Evolutionary conservation across 208 protist species (phyloP).

Genomic region (Angomonas deanei): DNA sequence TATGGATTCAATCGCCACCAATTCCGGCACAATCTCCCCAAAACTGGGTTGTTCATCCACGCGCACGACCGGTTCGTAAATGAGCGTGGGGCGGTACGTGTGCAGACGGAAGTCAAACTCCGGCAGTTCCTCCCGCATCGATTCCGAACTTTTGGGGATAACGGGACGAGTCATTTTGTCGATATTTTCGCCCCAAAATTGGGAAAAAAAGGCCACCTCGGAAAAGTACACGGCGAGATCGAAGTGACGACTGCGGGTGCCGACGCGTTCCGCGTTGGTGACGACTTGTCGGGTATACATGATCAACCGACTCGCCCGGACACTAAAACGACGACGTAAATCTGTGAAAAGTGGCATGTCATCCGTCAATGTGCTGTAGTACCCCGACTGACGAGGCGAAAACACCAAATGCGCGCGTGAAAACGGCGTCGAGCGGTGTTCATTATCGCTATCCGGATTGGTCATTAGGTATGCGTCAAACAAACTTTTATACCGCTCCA

Average conservation of each 20-base stretch:
- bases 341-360: neutral
- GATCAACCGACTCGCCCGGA: neutral
- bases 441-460: too few relatives aligned
- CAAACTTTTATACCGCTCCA: too few relatives aligned
- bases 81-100: slow-evolving; percentile 8
- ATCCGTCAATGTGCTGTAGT: neutral
- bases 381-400: neutral
- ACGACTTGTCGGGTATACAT: slow-evolving; percentile 11
- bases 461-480: too few relatives aligned
- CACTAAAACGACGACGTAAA: neutral
- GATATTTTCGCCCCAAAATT: slow-evolving; percentile 8
- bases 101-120: slow-evolving; percentile 9
- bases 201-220: slow-evolving; percentile 15
- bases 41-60: slow-evolving; percentile 25
- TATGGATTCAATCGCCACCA: slow-evolving; percentile 26
- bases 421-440: too few relatives aligned
- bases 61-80: slow-evolving; percentile 4
- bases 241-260: slow-evolving; percentile 19
- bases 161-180: neutral
- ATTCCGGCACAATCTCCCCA: slow-evolving; percentile 34
- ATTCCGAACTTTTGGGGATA: neutral
- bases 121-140: neutral
- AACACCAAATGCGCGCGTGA: too few relatives aligned
- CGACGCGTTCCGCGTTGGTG: slow-evolving; percentile 18
- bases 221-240: slow-evolving; percentile 46